Evolutionary conservation across 768 basidiomycete species (phyloP), one percentile per base, ranked within the genome.

Genomic region (Hydnomerulius pinastri): DNA sequence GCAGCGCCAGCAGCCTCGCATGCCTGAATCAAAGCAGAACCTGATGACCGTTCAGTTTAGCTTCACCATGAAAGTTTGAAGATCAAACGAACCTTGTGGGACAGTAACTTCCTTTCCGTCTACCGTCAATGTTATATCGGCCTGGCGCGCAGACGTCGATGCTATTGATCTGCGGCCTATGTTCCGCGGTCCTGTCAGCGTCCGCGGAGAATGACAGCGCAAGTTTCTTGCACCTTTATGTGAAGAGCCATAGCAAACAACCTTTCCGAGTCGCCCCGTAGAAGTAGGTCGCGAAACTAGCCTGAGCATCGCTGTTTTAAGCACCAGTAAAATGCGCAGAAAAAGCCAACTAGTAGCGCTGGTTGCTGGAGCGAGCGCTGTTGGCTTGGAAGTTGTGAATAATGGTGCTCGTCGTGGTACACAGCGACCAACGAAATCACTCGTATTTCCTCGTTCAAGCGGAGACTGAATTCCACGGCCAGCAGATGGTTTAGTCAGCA

Each of bases 61-160:
- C 37, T 30, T 48, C 44, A 28, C 27, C 39, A 29, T 27, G n/a
- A 28, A 51, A 10, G 36, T 23, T n/a, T 15, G 44, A 41, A 39
- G 39, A 36, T 28, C n/a, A 43, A 53, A 72, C 85, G 48, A 51
- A 90, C 95, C 96, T 76, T 96, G 93, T 23, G 93, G 93, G 30
- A 99, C 94, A 2, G 92, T 94, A 18, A 99, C 94, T 74, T 94
- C 89, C 72, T 95, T 97, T 56, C 96, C 96, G 70, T 99, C 95
- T 35, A 98, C 87, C 2, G 94, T 96, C 25, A 98, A 74, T 27
- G 93, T 96, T 59, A 98, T 87, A 58, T 92, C 89, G 38, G 87
- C 87, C 61, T 77, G 79, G 50, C 81, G 77, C 50, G 77, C 68
- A 15, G 87, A 78, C 2, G 86, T 80, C 32, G 90, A 86, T 10